Base-by-base conservation (phyloP, 495 filamentous ascomycete species). In the Penicillium robsamsonii region DNA sequence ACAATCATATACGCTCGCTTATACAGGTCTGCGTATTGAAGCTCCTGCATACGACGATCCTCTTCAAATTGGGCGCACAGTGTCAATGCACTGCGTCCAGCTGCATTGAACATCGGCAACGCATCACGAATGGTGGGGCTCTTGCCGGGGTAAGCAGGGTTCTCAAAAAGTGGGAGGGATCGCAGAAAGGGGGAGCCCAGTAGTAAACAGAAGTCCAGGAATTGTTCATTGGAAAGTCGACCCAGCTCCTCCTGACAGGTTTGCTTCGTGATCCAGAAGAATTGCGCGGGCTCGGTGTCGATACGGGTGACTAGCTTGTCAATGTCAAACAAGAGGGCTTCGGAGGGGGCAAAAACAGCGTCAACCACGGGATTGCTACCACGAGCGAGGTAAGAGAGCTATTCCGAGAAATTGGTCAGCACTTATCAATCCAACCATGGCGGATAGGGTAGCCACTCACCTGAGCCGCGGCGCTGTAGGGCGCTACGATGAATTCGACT, bases 381-480 rank as follows among this genome's bases (percentile, higher is more conserved):
- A 65, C 87, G 82, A 54, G 88, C 82, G 49, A 96, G 84, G 68
- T 95, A 92, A 44, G 88, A 86, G 54, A 98, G 82, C 92, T 96
- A 62, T 46, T 35, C 29, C 3, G 30, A 44, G 37, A 9, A 30
- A 59, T 41, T 55, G 37, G 50, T 58, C 25, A 63, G 46, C 29
- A 27, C 4, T 17, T 33, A 65, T 56, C 46, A 4, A 42, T 22
- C 25, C n/a, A n/a, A 22, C 15, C 30, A 15, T 15, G 37, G 52
- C 22, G 46, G 53, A 17, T 41, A 5, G n/a, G 35, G 31, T 4
- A 18, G 2, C 52, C 20, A 46, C 59, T 58, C 73, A 96, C 91
- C 83, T 97, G 93, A 47, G 91, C 89, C 57, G 88, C 86, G 43
- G 93, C 90, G 64, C 86, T 89, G 72, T 92, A 97, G 4, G 94